A percentile compares a stretch with the other conserved stretches of the same genome.
phyloP scores from a whole-genome alignment of 2,329 filamentous ascomycete species.

The Monosporascus sp. region DNA sequence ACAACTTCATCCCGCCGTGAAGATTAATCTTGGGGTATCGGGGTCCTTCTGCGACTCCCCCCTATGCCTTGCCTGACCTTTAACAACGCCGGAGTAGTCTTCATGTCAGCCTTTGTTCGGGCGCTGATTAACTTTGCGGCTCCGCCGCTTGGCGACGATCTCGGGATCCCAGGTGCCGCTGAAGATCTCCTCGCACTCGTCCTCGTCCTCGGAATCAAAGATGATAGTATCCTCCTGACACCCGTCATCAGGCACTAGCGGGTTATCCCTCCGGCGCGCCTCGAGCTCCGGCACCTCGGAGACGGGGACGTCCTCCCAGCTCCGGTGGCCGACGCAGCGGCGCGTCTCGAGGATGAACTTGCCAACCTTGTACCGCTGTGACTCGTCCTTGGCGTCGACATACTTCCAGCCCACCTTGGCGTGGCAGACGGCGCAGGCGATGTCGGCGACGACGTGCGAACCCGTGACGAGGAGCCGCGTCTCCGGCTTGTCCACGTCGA shows the following conservation, averaged over 20 bases:
- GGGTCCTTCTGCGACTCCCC: not conserved
- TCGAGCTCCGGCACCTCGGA: slow-evolving; percentile 18
- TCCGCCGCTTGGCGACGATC: slow-evolving; percentile 42
- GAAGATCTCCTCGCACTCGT: slow-evolving; percentile 64
- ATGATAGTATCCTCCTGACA: slow-evolving; percentile 32
- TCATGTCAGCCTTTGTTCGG: slow-evolving; percentile 9
- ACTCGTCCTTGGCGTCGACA: slow-evolving; percentile 53
- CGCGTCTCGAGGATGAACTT: slow-evolving; percentile 64
- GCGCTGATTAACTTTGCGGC: slow-evolving; percentile 27
- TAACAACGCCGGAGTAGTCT: not conserved
- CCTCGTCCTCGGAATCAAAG: slow-evolving; percentile 61
- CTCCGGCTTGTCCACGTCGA: slow-evolving; percentile 49
- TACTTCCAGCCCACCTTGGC: slow-evolving; percentile 64
- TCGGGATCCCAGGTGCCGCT: slow-evolving; percentile 55
- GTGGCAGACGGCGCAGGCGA: slow-evolving; percentile 51
- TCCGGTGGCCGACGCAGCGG: slow-evolving; percentile 45
- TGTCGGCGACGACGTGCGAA: slow-evolving; percentile 59
- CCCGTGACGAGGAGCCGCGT: slow-evolving; percentile 57
- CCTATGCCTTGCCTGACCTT: not conserved
- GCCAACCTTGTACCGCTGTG: slow-evolving; percentile 62
- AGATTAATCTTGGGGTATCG: not conserved
- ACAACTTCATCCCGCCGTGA: not conserved
- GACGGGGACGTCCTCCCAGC: slow-evolving; percentile 45
- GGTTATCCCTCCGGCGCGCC: slow-evolving; percentile 9
- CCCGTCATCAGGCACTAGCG: slow-evolving; percentile 3